phyloP scores from a whole-genome alignment of 345 rosid genomes.

The Trapa incisa region DNA sequence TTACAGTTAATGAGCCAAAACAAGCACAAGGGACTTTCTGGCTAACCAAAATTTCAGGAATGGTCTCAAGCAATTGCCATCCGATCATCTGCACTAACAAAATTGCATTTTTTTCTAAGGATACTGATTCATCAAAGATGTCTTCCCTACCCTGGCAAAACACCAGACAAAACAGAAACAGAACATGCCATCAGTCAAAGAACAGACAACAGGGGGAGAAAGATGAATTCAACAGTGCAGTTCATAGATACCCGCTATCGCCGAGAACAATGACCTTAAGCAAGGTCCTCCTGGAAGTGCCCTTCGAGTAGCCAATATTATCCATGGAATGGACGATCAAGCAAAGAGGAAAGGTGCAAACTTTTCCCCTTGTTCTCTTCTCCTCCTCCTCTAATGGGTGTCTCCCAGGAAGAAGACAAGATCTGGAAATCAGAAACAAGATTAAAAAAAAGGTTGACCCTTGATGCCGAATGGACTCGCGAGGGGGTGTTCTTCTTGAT shows the following conservation, averaged over 20 bases:
- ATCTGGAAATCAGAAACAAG: neutral
- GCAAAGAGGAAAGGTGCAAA: neutral
- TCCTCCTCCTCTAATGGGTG: neutral
- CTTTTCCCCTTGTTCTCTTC: neutral
- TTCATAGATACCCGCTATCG: conserved; percentile 55
- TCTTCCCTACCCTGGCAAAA: conserved; percentile 71
- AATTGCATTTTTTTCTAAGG: conserved; percentile 14
- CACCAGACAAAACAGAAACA: neutral
- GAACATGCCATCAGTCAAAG: neutral
- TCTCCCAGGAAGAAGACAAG: neutral
- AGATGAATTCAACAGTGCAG: neutral
- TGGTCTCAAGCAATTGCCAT: neutral
- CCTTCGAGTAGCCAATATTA: neutral
- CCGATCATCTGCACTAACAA: neutral
- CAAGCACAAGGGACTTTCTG: neutral
- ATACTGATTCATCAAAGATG: conserved; percentile 90
- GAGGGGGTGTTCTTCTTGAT: neutral
- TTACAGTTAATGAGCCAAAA: neutral
- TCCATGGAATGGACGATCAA: neutral
- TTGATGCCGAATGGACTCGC: no score
- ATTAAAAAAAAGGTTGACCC: neutral
- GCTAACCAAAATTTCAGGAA: neutral
- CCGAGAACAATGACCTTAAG: conserved; percentile 85
- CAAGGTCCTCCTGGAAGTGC: conserved; percentile 43
- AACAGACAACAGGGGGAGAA: neutral